Evolutionary conservation across 1,284 basidiomycete species (phyloP).

Genomic region (Irpex sp.): DNA sequence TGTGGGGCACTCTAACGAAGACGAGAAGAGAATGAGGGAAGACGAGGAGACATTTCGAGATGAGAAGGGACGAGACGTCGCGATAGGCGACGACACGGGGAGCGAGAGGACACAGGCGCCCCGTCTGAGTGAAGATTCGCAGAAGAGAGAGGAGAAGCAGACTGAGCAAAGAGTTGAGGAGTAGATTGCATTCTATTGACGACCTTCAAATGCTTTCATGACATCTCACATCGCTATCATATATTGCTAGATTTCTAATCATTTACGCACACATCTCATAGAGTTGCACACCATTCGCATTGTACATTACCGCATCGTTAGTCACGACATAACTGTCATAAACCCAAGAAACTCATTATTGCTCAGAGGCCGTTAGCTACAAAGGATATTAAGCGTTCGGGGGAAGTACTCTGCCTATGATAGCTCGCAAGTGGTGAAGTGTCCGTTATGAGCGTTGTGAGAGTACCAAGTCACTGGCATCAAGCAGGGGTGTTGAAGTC

Average conservation of each 20-base stretch:
- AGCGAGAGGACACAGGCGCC: neutral
- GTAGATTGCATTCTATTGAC: neutral
- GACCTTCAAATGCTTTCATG: neutral
- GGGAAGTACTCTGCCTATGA: no score
- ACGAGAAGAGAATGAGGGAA: conserved; percentile 1
- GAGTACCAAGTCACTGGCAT: no score
- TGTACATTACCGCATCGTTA: neutral
- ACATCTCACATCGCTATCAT: neutral
- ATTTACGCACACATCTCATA: neutral
- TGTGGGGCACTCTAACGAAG: conserved; percentile 39
- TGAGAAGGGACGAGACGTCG: neutral
- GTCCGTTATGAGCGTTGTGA: no score
- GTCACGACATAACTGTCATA: neutral
- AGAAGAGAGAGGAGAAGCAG: neutral
- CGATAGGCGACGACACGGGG: neutral
- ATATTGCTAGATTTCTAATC: neutral
- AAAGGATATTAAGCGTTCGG: no score
- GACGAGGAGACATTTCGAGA: conserved; percentile 5
- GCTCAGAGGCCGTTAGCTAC: no score
- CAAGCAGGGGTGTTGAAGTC: no score
- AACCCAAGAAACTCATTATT: neutral
- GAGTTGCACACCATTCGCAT: neutral
- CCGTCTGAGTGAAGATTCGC: neutral
- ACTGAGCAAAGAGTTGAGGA: neutral
- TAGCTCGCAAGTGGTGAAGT: no score